Evolutionary conservation across 2,329 filamentous ascomycete species (phyloP), one percentile per base, ranked within the genome.

Genomic region (Phoma herbarum): DNA sequence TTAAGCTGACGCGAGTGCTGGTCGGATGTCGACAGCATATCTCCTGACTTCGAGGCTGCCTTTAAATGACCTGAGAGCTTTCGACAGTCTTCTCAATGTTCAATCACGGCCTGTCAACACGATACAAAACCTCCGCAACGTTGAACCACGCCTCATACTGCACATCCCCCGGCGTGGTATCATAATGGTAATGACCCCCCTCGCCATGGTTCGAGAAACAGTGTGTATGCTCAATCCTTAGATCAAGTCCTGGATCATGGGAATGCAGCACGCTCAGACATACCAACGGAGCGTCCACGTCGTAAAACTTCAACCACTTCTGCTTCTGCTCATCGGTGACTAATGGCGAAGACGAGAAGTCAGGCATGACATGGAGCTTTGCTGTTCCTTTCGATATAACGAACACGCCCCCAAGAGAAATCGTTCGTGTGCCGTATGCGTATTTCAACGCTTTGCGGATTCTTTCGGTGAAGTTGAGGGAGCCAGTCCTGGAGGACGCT

Each of bases 181-280:
- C 62, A 26, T 56, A 58, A 28, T 83, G 80, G 63, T 82, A 82
- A 65, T 83, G 81, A 0, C 81, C 81, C 3, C 81, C 81, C 57
- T 63, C 44, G 66, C 49, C 7, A 67, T 59, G 1, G 62, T 45
- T 2, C 6, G 79, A 77, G 52, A 81, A 82, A 22, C 76, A 78
- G 68, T 83, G 81, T 4, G 81, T 82, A 62, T 84, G 81, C 61
- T 84, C 82, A 66, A 82, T 79, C 26, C 81, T 68, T 48, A 83
- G 58, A 0, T 70, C 76, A 59, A 81, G 60, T 8, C 65, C 75
- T 0, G 77, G 77, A 56, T 82, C 78, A 9, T 76, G 73, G 14
- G 79, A 65, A 50, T 65, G 63, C 48, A 65, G 23, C 7, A 65
- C 63, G 31, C 53, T 57, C 35, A 65, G 39, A 46, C 63, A 63